phyloP scores from a whole-genome alignment of 805 yeast species.

The Metschnikowia continentalis region DNA sequence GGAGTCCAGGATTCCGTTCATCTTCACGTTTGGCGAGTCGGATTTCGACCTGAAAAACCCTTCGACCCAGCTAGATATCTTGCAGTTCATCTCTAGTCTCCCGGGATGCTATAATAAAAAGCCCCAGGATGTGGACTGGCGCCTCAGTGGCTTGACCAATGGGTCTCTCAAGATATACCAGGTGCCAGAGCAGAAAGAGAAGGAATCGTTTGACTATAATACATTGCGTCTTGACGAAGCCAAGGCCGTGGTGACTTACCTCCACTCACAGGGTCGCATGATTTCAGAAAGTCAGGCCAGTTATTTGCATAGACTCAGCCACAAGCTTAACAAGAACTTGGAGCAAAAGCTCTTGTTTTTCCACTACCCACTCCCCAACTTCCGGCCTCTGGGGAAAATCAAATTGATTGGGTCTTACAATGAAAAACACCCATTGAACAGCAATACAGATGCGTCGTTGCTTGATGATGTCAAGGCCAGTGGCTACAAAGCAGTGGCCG shows the following conservation, averaged over 20 bases:
- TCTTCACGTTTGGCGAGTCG: conserved; percentile 39
- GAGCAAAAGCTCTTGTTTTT: conserved; percentile 32
- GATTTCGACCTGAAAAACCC: conserved; percentile 17
- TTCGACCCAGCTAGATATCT: conserved; percentile 15
- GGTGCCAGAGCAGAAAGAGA: conserved; percentile 1
- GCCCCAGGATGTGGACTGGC: conserved; percentile 10
- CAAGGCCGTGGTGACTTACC: conserved; percentile 26
- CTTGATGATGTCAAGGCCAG: conserved; percentile 32
- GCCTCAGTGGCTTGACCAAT: conserved; percentile 35
- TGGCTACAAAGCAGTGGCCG: conserved; percentile 36
- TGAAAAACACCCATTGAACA: conserved; percentile 32
- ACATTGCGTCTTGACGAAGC: conserved; percentile 12
- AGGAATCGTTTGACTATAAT: conserved; percentile 7
- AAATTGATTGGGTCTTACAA: conserved; percentile 37
- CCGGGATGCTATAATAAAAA: conserved; percentile 34
- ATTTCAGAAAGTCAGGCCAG: conserved; percentile 33
- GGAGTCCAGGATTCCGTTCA: conserved; percentile 26
- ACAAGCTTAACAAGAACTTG: conserved; percentile 6
- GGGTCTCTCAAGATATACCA: conserved; percentile 27
- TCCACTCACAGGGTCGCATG: conserved; percentile 30
- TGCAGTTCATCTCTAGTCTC: conserved; percentile 29
- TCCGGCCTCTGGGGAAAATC: conserved; percentile 37
- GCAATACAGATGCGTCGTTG: conserved; percentile 26
- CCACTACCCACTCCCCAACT: conserved; percentile 42
- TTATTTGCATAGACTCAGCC: conserved; percentile 27